Conservation (phyloP, 2,329 filamentous ascomycete genomes). For the Helotiales sp. region DNA sequence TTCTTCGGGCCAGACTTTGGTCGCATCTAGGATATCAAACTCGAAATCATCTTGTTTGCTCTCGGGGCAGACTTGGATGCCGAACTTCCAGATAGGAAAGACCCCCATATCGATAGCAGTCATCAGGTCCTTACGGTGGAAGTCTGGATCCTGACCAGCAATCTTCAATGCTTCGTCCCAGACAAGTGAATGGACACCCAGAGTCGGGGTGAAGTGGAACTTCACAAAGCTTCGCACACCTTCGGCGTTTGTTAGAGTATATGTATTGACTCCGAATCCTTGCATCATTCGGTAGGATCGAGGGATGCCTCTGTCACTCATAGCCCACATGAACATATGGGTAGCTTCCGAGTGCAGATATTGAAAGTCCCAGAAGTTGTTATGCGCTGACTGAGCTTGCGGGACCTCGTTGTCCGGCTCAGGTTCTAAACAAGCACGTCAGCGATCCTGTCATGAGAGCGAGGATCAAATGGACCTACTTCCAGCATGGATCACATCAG, state of each 20-base stretch:
- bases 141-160: slow-evolving; percentile 74
- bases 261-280: slow-evolving; percentile 83
- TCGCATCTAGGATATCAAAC: slow-evolving; percentile 82
- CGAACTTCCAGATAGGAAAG: slow-evolving; percentile 78
- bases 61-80: slow-evolving; percentile 76
- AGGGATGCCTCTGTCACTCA: slow-evolving; percentile 73
- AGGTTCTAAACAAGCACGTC: slow-evolving; percentile 56
- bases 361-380: slow-evolving; percentile 78
- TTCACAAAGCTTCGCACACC: slow-evolving; percentile 75
- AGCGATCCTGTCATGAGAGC: slow-evolving; percentile 10
- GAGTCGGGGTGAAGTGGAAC: slow-evolving; percentile 72
- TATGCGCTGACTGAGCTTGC: slow-evolving; percentile 69
- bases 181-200: slow-evolving; percentile 70
- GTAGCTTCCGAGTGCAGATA: slow-evolving; percentile 69
- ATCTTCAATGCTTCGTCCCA: slow-evolving; percentile 82
- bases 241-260: slow-evolving; percentile 64
- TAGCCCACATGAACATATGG: slow-evolving; percentile 79
- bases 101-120: slow-evolving; percentile 72
- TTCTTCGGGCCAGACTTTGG: slow-evolving; percentile 84
- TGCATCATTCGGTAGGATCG: slow-evolving; percentile 83
- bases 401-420: slow-evolving; percentile 71
- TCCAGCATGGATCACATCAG: slow-evolving; percentile 58
- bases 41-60: slow-evolving; percentile 74
- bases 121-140: slow-evolving; percentile 75
- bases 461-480: slow-evolving; percentile 21